Evolutionary conservation across 1,284 basidiomycete species (phyloP).

Genomic region (Malassezia restricta): DNA sequence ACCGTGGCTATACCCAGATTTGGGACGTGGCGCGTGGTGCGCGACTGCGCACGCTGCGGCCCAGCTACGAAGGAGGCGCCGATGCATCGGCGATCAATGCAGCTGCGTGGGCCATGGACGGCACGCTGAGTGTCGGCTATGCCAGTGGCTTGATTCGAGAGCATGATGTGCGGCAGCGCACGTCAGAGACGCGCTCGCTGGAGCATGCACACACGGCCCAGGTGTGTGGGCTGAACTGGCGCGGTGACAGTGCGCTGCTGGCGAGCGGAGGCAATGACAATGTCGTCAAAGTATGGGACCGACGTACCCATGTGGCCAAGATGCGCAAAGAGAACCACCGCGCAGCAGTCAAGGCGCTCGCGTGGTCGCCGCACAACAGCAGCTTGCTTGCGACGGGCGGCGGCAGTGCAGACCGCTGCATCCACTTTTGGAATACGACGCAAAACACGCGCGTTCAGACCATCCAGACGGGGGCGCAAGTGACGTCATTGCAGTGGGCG

Average conservation of each 20-base stretch:
- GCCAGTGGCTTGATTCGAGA: constrained; percentile 39
- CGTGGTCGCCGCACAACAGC: constrained; percentile 95
- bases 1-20: constrained; percentile 79
- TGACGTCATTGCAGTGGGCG: constrained; percentile 82
- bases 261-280: constrained; percentile 95
- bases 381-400: constrained; percentile 85
- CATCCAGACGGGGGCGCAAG: constrained; percentile 55
- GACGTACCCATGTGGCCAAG: constrained; percentile 71
- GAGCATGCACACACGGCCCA: constrained; percentile 37
- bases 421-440: constrained; percentile 65
- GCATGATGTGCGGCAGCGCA: constrained; percentile 39
- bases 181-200: constrained; percentile 29
- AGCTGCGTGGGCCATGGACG: constrained; percentile 38
- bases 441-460: constrained; percentile 36
- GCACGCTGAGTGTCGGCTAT: constrained; percentile 37
- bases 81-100: constrained; percentile 31
- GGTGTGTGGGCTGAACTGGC: constrained; percentile 42
- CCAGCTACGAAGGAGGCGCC: constrained; percentile 34
- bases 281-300: constrained; percentile 83
- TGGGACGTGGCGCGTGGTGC: constrained; percentile 77
- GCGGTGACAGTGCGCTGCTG: constrained; percentile 56
- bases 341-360: constrained; percentile 55
- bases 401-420: constrained; percentile 82
- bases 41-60: constrained; percentile 59
- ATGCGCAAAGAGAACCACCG: constrained; percentile 65